phyloP scores from a whole-genome alignment of 73 alveolate species.

The Uronychia setigera region DNA sequence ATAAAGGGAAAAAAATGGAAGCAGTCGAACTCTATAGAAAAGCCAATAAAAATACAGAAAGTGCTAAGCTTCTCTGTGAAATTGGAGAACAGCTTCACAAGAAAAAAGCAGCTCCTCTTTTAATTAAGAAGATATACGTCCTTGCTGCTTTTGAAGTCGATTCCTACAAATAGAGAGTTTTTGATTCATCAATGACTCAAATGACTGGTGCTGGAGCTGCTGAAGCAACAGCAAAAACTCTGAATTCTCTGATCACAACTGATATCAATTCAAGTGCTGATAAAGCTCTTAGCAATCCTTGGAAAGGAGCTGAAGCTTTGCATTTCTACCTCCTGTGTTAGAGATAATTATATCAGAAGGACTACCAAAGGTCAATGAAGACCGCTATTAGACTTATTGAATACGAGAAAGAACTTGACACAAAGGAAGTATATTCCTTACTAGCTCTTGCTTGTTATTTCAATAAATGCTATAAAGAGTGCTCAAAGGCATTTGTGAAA shows the following conservation, averaged over 20 bases:
- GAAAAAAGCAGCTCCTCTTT: conserved; percentile 92
- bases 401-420: conserved; percentile 96
- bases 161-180: conserved; percentile 92
- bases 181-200: conserved; percentile 93
- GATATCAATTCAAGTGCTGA: conserved; percentile 93
- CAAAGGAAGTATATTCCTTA: conserved; percentile 92
- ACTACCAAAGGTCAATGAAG: conserved; percentile 94
- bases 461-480: conserved; percentile 95
- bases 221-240: conserved; percentile 90
- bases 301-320: conserved; percentile 99
- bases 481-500: conserved; percentile 98
- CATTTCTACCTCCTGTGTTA: conserved; percentile 98
- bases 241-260: conserved; percentile 91
- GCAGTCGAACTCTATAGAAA: conserved; percentile 98
- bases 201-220: conserved; percentile 88
- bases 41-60: conserved; percentile 99
- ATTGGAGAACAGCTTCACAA: conserved; percentile 93
- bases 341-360: conserved; percentile 95
- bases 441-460: conserved; percentile 94
- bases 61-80: conserved; percentile 93
- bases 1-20: conserved; percentile 98
- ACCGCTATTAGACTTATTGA: conserved; percentile 95
- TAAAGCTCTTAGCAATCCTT: conserved; percentile 96
- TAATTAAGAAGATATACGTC: conserved; percentile 94
- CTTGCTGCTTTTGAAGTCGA: conserved; percentile 98